Conservation (phyloP, 2,329 filamentous ascomycete species). For the Ophiostoma sp. region DNA sequence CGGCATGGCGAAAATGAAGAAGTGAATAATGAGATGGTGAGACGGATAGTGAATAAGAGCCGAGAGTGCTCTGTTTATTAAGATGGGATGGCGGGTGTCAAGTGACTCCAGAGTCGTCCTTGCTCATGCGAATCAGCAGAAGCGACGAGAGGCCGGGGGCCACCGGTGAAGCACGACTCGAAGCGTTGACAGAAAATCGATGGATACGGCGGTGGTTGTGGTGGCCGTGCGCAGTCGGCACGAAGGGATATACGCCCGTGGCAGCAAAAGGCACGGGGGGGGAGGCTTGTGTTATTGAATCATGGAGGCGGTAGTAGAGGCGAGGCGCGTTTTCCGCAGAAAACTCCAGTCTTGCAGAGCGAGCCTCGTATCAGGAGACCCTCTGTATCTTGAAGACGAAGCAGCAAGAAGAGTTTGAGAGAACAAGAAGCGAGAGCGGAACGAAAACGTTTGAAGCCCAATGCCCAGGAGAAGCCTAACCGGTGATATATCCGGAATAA, state of each 20-base stretch:
- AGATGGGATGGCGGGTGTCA: not conserved
- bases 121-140: constrained; percentile 30
- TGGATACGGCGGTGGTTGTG: not conserved
- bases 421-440: not conserved
- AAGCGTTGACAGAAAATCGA: not conserved
- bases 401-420: not conserved
- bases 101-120: constrained; percentile 39
- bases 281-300: constrained; percentile 41
- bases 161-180: constrained; percentile 19
- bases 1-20: constrained; percentile 35
- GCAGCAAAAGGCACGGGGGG: constrained; percentile 19
- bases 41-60: not conserved
- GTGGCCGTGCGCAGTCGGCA: too few species aligned
- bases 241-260: constrained; percentile 14
- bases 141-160: constrained; percentile 30
- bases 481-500: not conserved
- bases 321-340: constrained; percentile 9
- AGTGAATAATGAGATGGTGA: not conserved
- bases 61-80: not conserved
- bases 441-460: not conserved
- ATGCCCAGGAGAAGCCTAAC: not conserved
- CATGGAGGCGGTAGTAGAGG: constrained; percentile 31
- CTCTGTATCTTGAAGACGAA: not conserved
- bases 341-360: constrained; percentile 22
- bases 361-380: constrained; percentile 13